Percentiles rank a stretch among this genome's conserved stretches.
phyloP scores from a whole-genome alignment of 1,284 basidiomycete genomes.

The Ustilago shanxiensis region DNA sequence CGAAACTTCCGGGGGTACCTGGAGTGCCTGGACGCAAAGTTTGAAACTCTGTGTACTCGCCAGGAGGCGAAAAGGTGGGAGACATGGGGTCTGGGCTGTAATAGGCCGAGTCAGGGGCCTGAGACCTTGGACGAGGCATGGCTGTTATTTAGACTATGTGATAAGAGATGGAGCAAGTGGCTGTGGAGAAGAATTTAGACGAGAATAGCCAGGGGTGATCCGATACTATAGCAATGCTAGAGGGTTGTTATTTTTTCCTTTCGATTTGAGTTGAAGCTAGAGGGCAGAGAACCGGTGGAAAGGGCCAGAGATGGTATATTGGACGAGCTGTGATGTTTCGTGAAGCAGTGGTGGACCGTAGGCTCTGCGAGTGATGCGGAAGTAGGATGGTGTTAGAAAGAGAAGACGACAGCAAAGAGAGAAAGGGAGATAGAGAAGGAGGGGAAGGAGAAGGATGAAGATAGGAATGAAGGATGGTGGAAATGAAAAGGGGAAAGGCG shows the following conservation, averaged over 20 bases:
- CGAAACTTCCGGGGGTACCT: constrained; percentile 32
- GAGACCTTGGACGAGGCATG: constrained; percentile 26
- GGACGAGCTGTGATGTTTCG: neutral
- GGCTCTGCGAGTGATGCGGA: neutral
- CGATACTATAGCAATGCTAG: neutral
- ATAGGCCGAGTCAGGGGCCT: constrained; percentile 24
- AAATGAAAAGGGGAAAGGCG: neutral
- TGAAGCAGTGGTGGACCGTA: neutral
- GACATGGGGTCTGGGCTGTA: constrained; percentile 45
- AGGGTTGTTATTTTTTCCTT: neutral
- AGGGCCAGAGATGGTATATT: neutral
- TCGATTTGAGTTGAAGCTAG: neutral
- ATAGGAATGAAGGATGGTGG: neutral
- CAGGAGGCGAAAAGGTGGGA: constrained; percentile 49
- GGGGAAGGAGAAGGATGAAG: neutral
- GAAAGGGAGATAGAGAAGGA: neutral
- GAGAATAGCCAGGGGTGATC: too few relatives aligned
- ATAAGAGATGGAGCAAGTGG: neutral
- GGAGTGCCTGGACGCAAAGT: constrained; percentile 46
- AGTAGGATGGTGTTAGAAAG: neutral
- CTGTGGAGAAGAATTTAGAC: too few relatives aligned
- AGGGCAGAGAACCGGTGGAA: neutral
- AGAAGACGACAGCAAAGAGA: neutral
- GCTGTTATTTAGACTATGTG: neutral
- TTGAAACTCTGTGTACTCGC: constrained; percentile 48